phyloP scores from a whole-genome alignment of 371 early-diverging fungal genomes.

The Haplosporangium sp. region DNA sequence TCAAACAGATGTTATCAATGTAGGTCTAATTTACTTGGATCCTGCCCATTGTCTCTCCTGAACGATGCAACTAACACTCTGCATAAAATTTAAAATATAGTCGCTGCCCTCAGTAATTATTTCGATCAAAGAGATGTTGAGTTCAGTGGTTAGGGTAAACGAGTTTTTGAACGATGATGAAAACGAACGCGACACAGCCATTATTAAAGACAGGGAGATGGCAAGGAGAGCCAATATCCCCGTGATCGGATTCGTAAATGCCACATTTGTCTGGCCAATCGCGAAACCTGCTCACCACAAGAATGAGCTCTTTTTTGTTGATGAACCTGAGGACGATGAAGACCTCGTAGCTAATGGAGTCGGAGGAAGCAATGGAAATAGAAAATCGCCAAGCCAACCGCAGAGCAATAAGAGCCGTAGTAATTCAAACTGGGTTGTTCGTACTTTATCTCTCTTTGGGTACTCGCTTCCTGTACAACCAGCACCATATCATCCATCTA shows the following conservation, averaged over 20 bases:
- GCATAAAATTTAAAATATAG: constrained; percentile 10
- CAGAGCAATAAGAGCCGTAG: constrained; percentile 6
- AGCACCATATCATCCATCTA: not conserved
- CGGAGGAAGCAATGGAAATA: not conserved
- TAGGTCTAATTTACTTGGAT: constrained; percentile 8
- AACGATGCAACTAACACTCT: not conserved
- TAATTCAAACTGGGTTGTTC: constrained; percentile 44
- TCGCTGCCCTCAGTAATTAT: constrained; percentile 36
- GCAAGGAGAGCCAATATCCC: constrained; percentile 53
- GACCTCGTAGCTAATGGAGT: constrained; percentile 6
- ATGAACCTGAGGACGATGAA: constrained; percentile 34
- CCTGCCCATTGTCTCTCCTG: not conserved
- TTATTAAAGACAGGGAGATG: constrained; percentile 49
- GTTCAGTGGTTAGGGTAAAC: constrained; percentile 44
- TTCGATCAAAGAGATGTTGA: constrained; percentile 37
- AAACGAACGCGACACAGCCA: constrained; percentile 50
- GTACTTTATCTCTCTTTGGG: constrained; percentile 50
- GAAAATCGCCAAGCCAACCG: not conserved
- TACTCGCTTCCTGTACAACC: constrained; percentile 37
- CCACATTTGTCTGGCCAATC: constrained; percentile 48
- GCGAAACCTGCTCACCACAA: constrained; percentile 17
- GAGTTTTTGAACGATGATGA: constrained; percentile 47
- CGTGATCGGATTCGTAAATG: constrained; percentile 52
- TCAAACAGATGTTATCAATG: constrained; percentile 47
- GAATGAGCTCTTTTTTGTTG: constrained; percentile 29